Evolutionary conservation across 345 rosid species (phyloP), one percentile per base, ranked within the genome.

Genomic region (Pistacia integerrima): DNA sequence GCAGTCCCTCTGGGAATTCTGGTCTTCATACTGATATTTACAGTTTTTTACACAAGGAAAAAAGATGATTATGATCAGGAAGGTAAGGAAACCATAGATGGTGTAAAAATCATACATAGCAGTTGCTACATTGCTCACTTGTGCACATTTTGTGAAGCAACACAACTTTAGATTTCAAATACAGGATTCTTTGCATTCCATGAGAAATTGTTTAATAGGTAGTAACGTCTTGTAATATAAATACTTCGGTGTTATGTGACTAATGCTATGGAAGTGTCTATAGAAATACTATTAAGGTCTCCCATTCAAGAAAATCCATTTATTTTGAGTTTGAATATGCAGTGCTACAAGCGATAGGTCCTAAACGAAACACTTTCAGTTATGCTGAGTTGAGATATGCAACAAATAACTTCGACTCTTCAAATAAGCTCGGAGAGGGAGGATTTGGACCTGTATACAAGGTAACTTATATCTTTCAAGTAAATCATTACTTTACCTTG

Each of bases 361-460:
- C 78, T 46, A 77, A 79, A 70, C 83, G 85, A 25, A 67, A 76
- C 64, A 82, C 83, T 57, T 84, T 79, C 52, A 77, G 74, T 62
- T 84, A 82, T 46, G 30, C 80, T 2, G 83, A 84, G 69, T 74
- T 84, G 71, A 81, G 62, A 76, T 60, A 72, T 0, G 87, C 87
- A 22, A 84, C 87, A 2, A 62, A 82, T 5, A 76, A 79, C 76
- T 84, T 84, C 71, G 73, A 75, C 20, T 67, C 83, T 63, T 66
- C 85, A 72, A 79, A 79, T 13, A 78, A 78, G 76, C 78, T 85
- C 9, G 88, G 88, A 67, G 88, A 82, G 71, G 85, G 88, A 20
- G 88, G 88, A 17, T 85, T 33, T 51, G 85, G 88, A 48, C 72
- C 81, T 0, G 88, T 85, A 1, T 85, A 77, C 82, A 85, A 79